Evolutionary conservation across 1,284 basidiomycete species (phyloP), one percentile per base, ranked within the genome.

Genomic region (Entoloma clypeatum): DNA sequence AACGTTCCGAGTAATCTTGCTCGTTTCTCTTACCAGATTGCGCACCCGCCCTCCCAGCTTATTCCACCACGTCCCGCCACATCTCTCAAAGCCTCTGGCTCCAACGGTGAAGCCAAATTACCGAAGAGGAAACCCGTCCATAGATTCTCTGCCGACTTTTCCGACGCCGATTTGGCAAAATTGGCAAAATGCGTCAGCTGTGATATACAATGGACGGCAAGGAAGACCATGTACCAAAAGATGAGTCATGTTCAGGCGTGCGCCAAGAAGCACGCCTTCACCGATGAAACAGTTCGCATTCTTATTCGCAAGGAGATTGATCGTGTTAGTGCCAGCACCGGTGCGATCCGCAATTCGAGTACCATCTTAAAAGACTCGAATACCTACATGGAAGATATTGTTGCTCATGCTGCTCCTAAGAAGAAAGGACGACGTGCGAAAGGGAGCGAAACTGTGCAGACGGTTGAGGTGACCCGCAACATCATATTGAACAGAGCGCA

Each of bases 131-230:
- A 53, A 41, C 26, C 38, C 4, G 26, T 43, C 9, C 50, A 57
- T 39, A 54, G 50, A 29, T 59, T 68, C 21, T 45, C 55, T 1
- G 52, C 49, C 7, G 63, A 68, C 38, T 67, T 80, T 44, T 55
- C 74, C 0, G 69, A 74, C 26, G 37, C 58, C 1, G 65, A 79
- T 17, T 56, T 87, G 8, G 56, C 56, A 2, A 67, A 55, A 13
- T 54, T 89, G 1, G 55, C 62, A 8, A 76, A 67, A 50, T 90
- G 86, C 50, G 68, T 87, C 31, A 70, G 72, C 33, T 91, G 87
- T 52, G 72, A 77, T 26, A 56, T 72, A 7, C 58, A 61, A 0
- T 91, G 86, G 86, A 87, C 83, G 2, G 61, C 72, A 5, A 67
- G 74, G 37, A 91, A 91, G 57, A 72, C 73, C 5, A 62, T 64